Conservation (phyloP, 2,329 filamentous ascomycete genomes). For the Paracoccidioides brasiliensis region DNA sequence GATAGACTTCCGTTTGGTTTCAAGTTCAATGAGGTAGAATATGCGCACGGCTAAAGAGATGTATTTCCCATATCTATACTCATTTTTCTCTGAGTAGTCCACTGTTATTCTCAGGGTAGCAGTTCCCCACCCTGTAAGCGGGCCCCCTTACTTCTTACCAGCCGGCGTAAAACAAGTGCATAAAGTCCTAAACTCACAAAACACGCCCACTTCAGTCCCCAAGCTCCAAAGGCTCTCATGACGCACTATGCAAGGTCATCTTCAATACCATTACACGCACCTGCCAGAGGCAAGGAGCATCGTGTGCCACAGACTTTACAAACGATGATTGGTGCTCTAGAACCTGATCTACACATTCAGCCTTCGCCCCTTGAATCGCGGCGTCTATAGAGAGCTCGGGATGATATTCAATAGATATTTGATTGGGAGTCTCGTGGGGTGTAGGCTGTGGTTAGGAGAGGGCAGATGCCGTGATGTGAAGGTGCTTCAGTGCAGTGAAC, state of each 20-base stretch:
- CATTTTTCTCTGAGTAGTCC: no score
- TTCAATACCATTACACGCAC: neutral
- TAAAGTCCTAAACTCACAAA: neutral
- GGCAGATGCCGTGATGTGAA: neutral
- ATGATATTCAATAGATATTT: neutral
- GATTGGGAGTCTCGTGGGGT: neutral
- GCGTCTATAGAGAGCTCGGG: neutral
- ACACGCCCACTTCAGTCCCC: neutral
- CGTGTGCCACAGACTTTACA: neutral
- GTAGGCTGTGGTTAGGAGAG: neutral
- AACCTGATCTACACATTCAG: neutral
- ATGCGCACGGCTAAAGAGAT: no score
- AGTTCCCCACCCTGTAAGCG: no score
- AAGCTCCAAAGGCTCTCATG: neutral
- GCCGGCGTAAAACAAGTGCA: neutral
- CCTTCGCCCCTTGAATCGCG: neutral
- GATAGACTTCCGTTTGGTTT: no score
- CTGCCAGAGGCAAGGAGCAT: neutral
- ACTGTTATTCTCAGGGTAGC: no score
- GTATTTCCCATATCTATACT: no score
- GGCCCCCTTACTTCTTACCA: neutral
- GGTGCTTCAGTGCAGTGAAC: neutral
- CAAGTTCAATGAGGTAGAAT: no score
- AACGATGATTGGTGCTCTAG: neutral
- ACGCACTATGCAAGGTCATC: neutral